Conservation (phyloP, 2,329 filamentous ascomycete species). For the Cercospora sp. region DNA sequence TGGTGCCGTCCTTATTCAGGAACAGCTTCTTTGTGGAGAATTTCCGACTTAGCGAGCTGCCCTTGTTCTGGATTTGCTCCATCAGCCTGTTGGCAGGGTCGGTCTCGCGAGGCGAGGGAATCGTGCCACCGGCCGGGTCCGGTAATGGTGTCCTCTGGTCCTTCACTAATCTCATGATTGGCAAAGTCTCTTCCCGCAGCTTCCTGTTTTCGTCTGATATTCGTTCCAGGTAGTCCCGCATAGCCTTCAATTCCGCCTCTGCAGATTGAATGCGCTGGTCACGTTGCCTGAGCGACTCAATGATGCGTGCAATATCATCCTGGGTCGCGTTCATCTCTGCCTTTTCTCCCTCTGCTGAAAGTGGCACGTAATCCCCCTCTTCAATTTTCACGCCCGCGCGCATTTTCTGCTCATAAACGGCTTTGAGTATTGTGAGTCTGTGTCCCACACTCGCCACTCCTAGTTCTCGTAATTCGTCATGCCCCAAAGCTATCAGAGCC, state of each 20-base stretch:
- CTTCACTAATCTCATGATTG: slow-evolving; percentile 85
- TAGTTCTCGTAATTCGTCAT: slow-evolving; percentile 94
- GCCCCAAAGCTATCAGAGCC: slow-evolving; percentile 80
- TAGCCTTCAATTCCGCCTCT: slow-evolving; percentile 77
- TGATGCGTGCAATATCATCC: slow-evolving; percentile 88
- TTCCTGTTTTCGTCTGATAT: slow-evolving; percentile 79
- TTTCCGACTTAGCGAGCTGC: slow-evolving; percentile 53
- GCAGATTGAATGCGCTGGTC: slow-evolving; percentile 85
- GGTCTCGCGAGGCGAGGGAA: slow-evolving; percentile 38
- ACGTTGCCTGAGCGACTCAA: slow-evolving; percentile 82
- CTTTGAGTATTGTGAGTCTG: slow-evolving; percentile 90
- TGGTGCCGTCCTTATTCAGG: slow-evolving; percentile 45
- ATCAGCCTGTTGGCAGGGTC: slow-evolving; percentile 28
- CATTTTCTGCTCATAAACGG: slow-evolving; percentile 93
- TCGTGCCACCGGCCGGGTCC: slow-evolving; percentile 41
- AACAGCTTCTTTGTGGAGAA: slow-evolving; percentile 56
- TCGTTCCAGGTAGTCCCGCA: slow-evolving; percentile 57
- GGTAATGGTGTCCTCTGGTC: slow-evolving; percentile 88
- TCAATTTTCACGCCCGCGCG: slow-evolving; percentile 90
- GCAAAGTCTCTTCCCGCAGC: slow-evolving; percentile 85
- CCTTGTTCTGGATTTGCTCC: slow-evolving; percentile 38
- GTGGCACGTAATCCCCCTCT: slow-evolving; percentile 87
- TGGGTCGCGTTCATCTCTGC: slow-evolving; percentile 85
- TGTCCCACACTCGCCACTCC: slow-evolving; percentile 91
- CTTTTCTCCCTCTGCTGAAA: slow-evolving; percentile 84